Base-by-base conservation (phyloP, 768 basidiomycete species). In the Imleria badia region DNA sequence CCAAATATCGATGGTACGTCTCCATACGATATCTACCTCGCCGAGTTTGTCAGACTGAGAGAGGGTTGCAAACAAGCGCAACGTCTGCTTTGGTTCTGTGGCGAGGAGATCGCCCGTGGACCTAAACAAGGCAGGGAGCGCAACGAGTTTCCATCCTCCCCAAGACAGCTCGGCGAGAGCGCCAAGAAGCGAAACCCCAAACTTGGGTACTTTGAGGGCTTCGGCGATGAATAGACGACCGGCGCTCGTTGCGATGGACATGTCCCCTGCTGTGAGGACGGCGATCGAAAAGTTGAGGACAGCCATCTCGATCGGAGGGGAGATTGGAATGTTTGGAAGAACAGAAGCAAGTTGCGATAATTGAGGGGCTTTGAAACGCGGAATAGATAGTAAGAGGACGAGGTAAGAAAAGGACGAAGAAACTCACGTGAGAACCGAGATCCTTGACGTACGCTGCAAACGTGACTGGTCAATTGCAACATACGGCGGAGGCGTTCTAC, bases 111-210 rank as follows among this genome's bases (percentile, higher is more conserved):
- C 75, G 5, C 75, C 70, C 2, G 80, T 81, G 30, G 74, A 72
- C 60, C 81, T 82, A 14, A 83, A 61, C n/a, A 90, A 63, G 13
- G 77, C 68, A 2, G 89, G 86, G 3, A 86, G 65, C 14, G 80
- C 87, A 11, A 91, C 67, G 31, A 82, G 73, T 65, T 84, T 89
- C 89, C 89, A 92, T 3, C 89, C 91, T 19, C 82, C 82, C 87
- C 89, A 93, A 0, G 76, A 76, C 6, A 85, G 69, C 45, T 86
- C 84, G 3, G 84, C 78, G 8, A 92, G 78, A 6, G 79, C 73
- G 1, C 85, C 84, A 29, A 82, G 78, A 6, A 92, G 70, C 30
- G 78, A 76, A 3, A 84, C 57, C 1, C 79, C 81, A 55, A 88
- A 83, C 8, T 49, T 55, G 35, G 68, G 68, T 2, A 54, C 44